Evolutionary conservation across 495 filamentous ascomycete genomes (phyloP), one percentile per base, ranked within the genome.

Genomic region (Haplographium delicatum): DNA sequence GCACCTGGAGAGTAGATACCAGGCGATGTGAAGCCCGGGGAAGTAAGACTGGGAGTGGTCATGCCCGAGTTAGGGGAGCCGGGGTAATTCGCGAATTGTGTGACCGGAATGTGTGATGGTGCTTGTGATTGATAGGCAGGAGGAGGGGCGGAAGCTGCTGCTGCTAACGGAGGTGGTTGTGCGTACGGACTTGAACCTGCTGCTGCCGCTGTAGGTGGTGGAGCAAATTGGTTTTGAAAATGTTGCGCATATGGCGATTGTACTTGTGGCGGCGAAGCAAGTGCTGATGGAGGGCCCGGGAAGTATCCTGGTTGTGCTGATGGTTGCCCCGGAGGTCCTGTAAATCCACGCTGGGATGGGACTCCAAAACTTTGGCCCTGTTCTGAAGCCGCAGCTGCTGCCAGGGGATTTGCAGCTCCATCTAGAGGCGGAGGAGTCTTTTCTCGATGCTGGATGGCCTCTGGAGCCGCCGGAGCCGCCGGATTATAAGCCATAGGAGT

Each of bases 401-500:
- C 75, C 8, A 95, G 71, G 2, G 87, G 88, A 28, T 88, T 89
- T 9, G 84, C 81, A 25, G 69, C 68, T 34, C 71, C 80, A 25
- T 83, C 86, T 58, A 91, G 86, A 11, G 78, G 75, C 5, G 90
- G 90, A 7, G 89, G 89, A 0, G 90, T 95, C 72, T 95, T 93
- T 68, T 96, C 89, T 40, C 90, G 81, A 57, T 90, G 80, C 45
- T 81, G 75, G 57, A 94, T 85, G 11, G 81, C 81, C 61, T 96
- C 90, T 3, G 90, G 86, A 1, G 88, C 88, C 2, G 90, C 72
- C 9, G 90, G 90, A 1, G 90, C 89, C 0, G 90, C 89, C 1
- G 90, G 90, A 65, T 96, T 96, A 58, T 96, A 96, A 2, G 88
- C 79, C 45, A 93, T 77, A n/a, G 88, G 86, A n/a, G 75, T 72